Percentiles rank a stretch among this genome's conserved stretches.
Evolutionary conservation across 192 early-diverging fungal genomes (phyloP).

Genomic region (Coemansia sp.): DNA sequence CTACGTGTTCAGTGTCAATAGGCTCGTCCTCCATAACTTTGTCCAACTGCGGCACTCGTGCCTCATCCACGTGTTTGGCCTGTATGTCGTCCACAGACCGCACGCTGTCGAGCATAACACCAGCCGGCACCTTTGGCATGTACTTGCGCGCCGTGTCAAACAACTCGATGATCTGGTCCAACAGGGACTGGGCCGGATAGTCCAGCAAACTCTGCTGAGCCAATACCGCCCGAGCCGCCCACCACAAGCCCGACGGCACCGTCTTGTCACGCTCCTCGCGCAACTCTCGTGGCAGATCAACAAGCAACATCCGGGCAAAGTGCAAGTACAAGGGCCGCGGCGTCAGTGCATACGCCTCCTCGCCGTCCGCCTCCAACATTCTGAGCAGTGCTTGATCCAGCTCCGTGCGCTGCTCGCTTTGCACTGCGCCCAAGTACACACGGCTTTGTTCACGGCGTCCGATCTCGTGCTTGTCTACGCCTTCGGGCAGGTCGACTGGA

Average conservation of each 20-base stretch:
- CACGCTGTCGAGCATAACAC: not conserved
- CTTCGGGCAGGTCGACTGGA: conserved; percentile 37
- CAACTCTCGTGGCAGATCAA: conserved; percentile 46
- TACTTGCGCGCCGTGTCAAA: conserved; percentile 8
- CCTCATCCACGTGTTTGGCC: not conserved
- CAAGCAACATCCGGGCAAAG: conserved; percentile 65
- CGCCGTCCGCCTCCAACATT: conserved; percentile 70
- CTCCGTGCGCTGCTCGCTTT: conserved; percentile 26
- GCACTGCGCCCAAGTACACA: conserved; percentile 41
- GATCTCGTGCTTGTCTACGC: conserved; percentile 42
- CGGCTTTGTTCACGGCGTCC: conserved; percentile 43
- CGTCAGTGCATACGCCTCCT: conserved; percentile 80
- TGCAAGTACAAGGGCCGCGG: conserved; percentile 65
- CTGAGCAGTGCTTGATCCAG: conserved; percentile 44
- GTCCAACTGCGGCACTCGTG: not conserved
- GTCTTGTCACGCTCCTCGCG: conserved; percentile 13
- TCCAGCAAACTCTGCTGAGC: conserved; percentile 67
- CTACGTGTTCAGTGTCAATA: not conserved
- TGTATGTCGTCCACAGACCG: not conserved
- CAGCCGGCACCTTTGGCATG: conserved; percentile 25
- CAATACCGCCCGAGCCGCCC: conserved; percentile 69
- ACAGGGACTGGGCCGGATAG: conserved; percentile 53
- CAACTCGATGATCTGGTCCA: conserved; percentile 52
- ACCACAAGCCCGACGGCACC: conserved; percentile 59
- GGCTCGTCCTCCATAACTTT: conserved; percentile 1